Conservation (phyloP, 2,329 filamentous ascomycete species). For the Clathrospora elynae region DNA sequence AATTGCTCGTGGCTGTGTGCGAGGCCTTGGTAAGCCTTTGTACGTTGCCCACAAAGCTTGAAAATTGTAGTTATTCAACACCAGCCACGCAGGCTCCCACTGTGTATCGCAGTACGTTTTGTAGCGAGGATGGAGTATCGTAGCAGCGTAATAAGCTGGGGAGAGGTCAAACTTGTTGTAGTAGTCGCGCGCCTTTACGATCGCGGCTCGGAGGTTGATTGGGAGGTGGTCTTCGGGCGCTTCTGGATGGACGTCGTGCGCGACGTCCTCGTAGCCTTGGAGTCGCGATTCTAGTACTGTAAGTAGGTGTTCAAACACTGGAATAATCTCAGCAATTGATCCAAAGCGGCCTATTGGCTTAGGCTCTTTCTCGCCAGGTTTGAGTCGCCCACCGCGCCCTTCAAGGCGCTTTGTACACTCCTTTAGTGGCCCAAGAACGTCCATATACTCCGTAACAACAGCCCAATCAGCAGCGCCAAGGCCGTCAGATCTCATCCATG, state of each 20-base stretch:
- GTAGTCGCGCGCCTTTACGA: slow-evolving; percentile 6
- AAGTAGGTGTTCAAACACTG: slow-evolving; percentile 1
- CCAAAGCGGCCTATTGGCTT: not conserved
- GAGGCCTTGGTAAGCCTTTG: not conserved
- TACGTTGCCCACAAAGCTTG: slow-evolving; percentile 7
- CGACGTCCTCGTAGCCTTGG: not conserved
- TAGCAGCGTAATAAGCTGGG: slow-evolving; percentile 8
- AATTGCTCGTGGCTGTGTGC: not conserved
- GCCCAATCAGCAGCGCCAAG: not conserved
- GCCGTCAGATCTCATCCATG: not conserved
- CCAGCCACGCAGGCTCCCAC: slow-evolving; percentile 5
- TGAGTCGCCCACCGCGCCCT: not conserved
- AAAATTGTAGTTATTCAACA: slow-evolving; percentile 1
- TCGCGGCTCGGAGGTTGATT: slow-evolving; percentile 7
- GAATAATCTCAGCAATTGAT: slow-evolving; percentile 1
- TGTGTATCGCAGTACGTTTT: slow-evolving; percentile 5
- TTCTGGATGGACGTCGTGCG: not conserved
- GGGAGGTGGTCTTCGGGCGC: slow-evolving; percentile 6
- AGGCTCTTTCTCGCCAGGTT: not conserved
- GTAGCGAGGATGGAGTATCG: slow-evolving; percentile 6
- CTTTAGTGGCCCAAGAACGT: not conserved
- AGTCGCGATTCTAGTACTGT: slow-evolving; percentile 2
- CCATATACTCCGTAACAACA: not conserved
- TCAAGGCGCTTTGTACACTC: not conserved
- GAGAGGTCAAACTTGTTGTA: slow-evolving; percentile 6